Conservation (phyloP, 1,284 basidiomycete genomes). For the Erythrobasidium hasegawianum region DNA sequence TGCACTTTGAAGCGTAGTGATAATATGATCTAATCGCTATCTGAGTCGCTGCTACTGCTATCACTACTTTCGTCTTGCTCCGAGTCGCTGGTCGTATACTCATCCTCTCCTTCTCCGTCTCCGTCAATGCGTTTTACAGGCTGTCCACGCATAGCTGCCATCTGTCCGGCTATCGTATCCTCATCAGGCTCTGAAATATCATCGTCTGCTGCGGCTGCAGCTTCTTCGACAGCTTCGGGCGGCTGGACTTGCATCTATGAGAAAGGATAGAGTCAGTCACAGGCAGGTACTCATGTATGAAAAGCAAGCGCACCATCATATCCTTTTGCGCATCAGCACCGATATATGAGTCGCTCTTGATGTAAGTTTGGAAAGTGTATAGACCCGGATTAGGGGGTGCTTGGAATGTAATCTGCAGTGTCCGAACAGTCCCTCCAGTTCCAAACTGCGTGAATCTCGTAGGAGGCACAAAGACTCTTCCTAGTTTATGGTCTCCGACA, state of each 20-base stretch:
- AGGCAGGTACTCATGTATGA: constrained; percentile 30
- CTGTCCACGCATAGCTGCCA: constrained; percentile 93
- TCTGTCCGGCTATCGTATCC: constrained; percentile 91
- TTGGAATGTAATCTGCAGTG: constrained; percentile 90
- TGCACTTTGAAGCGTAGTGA: too few species aligned
- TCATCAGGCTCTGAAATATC: constrained; percentile 96
- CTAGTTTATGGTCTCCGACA: constrained; percentile 83
- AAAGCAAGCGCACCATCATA: constrained; percentile 59
- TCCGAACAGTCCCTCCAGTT: constrained; percentile 69
- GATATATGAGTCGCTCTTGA: constrained; percentile 82
- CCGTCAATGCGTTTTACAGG: constrained; percentile 62
- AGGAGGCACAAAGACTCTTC: constrained; percentile 86
- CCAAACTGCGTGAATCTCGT: constrained; percentile 60
- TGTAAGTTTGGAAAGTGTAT: constrained; percentile 83
- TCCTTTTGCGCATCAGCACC: constrained; percentile 73
- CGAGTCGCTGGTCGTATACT: constrained; percentile 46
- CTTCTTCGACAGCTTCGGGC: constrained; percentile 55
- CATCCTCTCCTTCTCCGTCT: constrained; percentile 53
- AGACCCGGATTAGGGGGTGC: constrained; percentile 79
- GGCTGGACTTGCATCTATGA: constrained; percentile 73
- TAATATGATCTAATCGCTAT: constrained; percentile 12
- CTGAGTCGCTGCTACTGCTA: constrained; percentile 30
- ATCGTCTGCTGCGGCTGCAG: constrained; percentile 69
- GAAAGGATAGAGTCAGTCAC: constrained; percentile 18
- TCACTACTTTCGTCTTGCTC: constrained; percentile 16